Evolutionary conservation across 2,329 filamentous ascomycete genomes (phyloP), one percentile per base, ranked within the genome.

Genomic region (Thelonectria olida): DNA sequence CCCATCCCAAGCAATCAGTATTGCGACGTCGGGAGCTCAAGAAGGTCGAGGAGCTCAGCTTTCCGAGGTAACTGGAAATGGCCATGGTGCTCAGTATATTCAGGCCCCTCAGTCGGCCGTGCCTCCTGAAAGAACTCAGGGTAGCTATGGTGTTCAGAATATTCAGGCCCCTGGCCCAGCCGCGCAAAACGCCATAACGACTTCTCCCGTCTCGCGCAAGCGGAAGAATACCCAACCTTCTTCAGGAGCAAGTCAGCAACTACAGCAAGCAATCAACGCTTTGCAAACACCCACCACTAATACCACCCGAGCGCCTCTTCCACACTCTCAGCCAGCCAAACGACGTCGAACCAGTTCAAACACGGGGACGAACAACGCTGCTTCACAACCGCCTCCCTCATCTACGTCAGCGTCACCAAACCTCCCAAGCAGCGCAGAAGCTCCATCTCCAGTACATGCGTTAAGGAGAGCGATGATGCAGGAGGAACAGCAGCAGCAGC

Each of bases 321-420:
- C 54, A 22, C 69, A 65, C 9, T 41, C 48, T 20, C 65, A 67
- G 31, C 63, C 66, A n/a, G 19, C 49, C 20, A 75, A 75, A 57
- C 71, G 73, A 7, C 73, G 68, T 22, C 69, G 72, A 13, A 50
- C 53, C 22, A 47, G 36, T n/a, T 66, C 69, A 20, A 59, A 58
- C n/a, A 50, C 54, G 15, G 50, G 31, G 6, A 34, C 56, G 10
- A 54, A 38, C 28, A 53, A 27, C 27, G 25, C 50, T 20, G 58
- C 64, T 25, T 52, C 65, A 7, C 64, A 68, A 15, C 39, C 57
- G 13, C 36, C 61, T 20, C 39, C 56, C 9, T 17, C 59, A 12
- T 59, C 62, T 7, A 39, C 56, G 20, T 48, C 57, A 9, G 53
- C 61, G 20, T 69, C 66, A 6, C 62, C 66, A 22, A 54, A 49